Base-by-base conservation (phyloP, 2,329 filamentous ascomycete species). In the Ophiostoma australiae region DNA sequence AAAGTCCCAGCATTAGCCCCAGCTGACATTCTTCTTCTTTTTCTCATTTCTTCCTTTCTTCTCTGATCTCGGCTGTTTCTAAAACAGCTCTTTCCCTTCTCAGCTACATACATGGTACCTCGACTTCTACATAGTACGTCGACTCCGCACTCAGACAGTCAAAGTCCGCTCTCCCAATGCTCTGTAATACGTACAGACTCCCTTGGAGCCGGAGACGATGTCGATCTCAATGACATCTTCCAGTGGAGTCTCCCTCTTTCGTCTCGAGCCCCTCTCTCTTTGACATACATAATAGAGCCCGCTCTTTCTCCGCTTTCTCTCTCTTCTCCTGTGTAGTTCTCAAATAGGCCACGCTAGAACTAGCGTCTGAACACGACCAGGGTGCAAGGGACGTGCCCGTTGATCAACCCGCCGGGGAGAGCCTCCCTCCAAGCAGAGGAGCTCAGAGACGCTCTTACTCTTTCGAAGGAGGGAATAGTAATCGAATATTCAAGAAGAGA, bases 241-340 rank as follows among this genome's bases (percentile, higher is more conserved):
- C 52, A 58, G 52, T 58, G 52, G 52, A 58, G 52, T 58, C 52
- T 27, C 44, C 17, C 44, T 48, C 11, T 48, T n/a, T 48, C 44
- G 15, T 48, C 44, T 58, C 10, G n/a, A 23, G 17, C 48, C 17
- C 48, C 52, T 27, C 52, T 58, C 23, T 27, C 8, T 23, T 52
- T n/a, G n/a, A n/a, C 27, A 31, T 31, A 31, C 27, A n/a, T n/a
- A n/a, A n/a, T n/a, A n/a, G n/a, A n/a, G n/a, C 15, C 15, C 39
- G 39, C 44, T 8, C 20, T 52, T 10, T 23, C 48, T 23, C 7
- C n/a, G 13, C 52, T 58, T 5, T 31, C 10, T 31, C 52, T 27
- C 52, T 58, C 52, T 27, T 58, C 52, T 58, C 52, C 52, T 58
- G 52, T 58, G 52, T 58, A 10, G 52, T 58, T 58, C 52, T 58